Base-by-base conservation (phyloP, 1,139 yeast species). In the Debaryomyces sp. region DNA sequence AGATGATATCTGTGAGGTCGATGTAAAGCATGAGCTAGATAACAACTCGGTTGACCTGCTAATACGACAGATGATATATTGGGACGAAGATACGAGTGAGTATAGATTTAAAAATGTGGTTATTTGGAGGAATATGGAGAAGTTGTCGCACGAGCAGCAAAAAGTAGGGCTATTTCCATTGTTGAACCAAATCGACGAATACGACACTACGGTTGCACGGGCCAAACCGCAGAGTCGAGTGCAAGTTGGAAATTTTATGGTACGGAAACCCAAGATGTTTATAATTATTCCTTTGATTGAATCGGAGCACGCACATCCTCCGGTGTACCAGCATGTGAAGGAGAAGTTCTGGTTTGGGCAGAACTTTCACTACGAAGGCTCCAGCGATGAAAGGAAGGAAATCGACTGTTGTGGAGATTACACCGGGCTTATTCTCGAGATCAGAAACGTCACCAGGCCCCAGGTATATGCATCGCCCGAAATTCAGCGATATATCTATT, bases 261-360 rank as follows among this genome's bases (percentile, higher is more conserved):
- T 70, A 4, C 21, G 33, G 4, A 59, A 58, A 34, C 72, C 72
- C 2, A 50, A 52, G 7, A 44, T 63, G 7, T 66, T 66, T 46
- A 55, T 66, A 3, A 57, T 73, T 5, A 54, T 73, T 1, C 61
- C 66, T 24, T 57, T 69, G 10, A 49, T 69, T 26, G 63, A 59
- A 22, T 49, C 54, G 24, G 51, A 47, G 17, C 45, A 47, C 2
- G 50, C 52, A 15, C 48, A 56, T 4, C 53, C 57, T 7, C 57
- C 57, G 47, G 48, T 69, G 6, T 58, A 70, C 47, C 73, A 65
- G 39, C 63, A 58, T 35, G 57, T 76, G 36, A 74, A 73, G 54
- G 74, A 70, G 51, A 64, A 68, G 54, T 73, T 75, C 54, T 71
- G 77, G 76, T 73, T 73, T 48, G 62, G 68, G n/a, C 57, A 51